Percentiles rank a stretch among this genome's conserved stretches.
Conservation (phyloP, 495 filamentous ascomycete species). For the Penicillium odoratum region DNA sequence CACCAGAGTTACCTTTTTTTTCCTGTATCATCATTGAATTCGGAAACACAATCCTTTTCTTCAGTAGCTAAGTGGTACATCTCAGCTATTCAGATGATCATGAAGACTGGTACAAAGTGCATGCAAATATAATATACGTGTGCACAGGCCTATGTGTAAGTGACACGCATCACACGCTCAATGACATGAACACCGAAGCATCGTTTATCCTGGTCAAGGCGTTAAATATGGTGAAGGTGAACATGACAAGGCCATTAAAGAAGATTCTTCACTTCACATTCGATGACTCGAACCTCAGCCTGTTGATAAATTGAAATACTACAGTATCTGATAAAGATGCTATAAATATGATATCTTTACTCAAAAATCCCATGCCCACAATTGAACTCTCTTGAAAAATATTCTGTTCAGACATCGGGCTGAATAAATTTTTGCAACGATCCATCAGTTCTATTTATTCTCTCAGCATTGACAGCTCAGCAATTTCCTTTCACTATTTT, state of each 20-base stretch:
- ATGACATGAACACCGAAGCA: not conserved
- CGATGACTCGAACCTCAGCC: not conserved
- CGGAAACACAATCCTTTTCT: not conserved
- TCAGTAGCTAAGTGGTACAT: not conserved
- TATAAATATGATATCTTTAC: not conserved
- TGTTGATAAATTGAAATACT: not conserved
- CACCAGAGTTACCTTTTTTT: not conserved
- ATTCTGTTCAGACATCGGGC: not conserved
- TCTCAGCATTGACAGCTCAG: not conserved
- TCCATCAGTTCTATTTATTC: not conserved
- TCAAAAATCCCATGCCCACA: not conserved
- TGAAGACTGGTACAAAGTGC: not conserved
- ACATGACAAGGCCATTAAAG: not conserved
- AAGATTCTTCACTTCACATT: not conserved
- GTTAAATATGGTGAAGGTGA: slow-evolving; percentile 1
- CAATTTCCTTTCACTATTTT: not conserved
- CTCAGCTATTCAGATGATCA: not conserved
- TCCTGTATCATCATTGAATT: not conserved
- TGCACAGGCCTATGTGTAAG: not conserved
- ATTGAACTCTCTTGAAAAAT: not conserved
- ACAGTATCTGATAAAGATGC: not conserved
- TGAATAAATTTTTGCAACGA: not conserved
- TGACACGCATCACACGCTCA: not conserved
- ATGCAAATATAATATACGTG: not conserved
- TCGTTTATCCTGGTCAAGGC: not conserved